phyloP scores from a whole-genome alignment of 768 basidiomycete species.

The Rhizopogon vulgaris region DNA sequence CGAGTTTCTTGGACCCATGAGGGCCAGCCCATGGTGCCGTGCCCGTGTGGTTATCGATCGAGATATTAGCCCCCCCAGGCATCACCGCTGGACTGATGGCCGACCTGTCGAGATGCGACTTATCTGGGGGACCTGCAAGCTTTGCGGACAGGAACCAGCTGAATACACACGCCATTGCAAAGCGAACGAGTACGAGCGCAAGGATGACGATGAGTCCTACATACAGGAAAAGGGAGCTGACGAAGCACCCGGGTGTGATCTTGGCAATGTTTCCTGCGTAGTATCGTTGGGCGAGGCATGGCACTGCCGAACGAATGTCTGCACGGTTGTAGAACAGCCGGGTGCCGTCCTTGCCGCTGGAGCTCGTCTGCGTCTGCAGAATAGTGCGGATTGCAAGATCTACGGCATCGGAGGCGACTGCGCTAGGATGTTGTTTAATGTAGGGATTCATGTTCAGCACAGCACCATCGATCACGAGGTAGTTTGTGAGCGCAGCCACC shows the following conservation, averaged over 20 bases:
- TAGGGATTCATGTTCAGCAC: slow-evolving; percentile 94
- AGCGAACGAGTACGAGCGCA: slow-evolving; percentile 83
- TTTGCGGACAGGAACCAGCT: slow-evolving; percentile 90
- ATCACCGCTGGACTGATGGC: slow-evolving; percentile 94
- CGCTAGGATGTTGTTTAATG: slow-evolving; percentile 59
- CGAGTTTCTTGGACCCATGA: slow-evolving; percentile 44
- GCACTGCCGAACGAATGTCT: slow-evolving; percentile 59
- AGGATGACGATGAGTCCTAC: slow-evolving; percentile 88
- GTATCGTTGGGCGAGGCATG: slow-evolving; percentile 82
- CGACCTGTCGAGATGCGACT: slow-evolving; percentile 64
- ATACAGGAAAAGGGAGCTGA: slow-evolving; percentile 85
- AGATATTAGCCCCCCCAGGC: slow-evolving; percentile 92
- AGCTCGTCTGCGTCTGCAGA: slow-evolving; percentile 38
- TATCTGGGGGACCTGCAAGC: slow-evolving; percentile 73
- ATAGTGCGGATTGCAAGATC: slow-evolving; percentile 80
- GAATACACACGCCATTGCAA: slow-evolving; percentile 94
- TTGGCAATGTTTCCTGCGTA: slow-evolving; percentile 95
- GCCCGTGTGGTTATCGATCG: slow-evolving; percentile 85
- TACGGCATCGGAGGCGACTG: slow-evolving; percentile 69
- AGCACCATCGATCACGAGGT: slow-evolving; percentile 86
- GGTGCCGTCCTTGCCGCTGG: slow-evolving; percentile 84
- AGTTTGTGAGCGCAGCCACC: slow-evolving; percentile 62
- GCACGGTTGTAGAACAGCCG: slow-evolving; percentile 73
- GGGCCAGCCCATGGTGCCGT: slow-evolving; percentile 90
- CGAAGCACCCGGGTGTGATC: slow-evolving; percentile 92